phyloP scores from a whole-genome alignment of 1,139 yeast genomes.

The Candida neerlandica region DNA sequence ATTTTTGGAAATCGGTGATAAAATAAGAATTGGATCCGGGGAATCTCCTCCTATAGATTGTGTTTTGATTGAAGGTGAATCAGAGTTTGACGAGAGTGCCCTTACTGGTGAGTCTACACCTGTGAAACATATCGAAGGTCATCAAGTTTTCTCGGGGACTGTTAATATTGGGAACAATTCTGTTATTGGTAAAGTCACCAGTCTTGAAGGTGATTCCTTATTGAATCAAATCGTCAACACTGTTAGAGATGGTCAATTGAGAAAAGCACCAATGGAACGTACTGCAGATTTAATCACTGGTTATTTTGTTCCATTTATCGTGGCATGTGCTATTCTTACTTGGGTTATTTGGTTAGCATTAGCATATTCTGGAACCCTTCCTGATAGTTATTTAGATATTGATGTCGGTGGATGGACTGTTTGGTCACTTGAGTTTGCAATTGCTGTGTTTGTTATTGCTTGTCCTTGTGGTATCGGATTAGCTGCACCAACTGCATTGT shows the following conservation, averaged over 20 bases:
- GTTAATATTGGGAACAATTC: constrained; percentile 61
- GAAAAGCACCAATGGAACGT: constrained; percentile 75
- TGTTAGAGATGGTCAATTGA: constrained; percentile 73
- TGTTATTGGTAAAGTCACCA: constrained; percentile 57
- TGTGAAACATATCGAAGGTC: constrained; percentile 52
- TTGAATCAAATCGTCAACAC: constrained; percentile 70
- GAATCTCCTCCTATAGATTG: constrained; percentile 77
- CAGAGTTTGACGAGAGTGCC: constrained; percentile 76
- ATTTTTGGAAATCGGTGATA: constrained; percentile 64
- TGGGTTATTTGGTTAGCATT: constrained; percentile 71
- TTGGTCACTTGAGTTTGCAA: constrained; percentile 78
- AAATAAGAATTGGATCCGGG: constrained; percentile 60
- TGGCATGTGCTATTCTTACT: constrained; percentile 58
- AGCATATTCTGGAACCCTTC: constrained; percentile 58
- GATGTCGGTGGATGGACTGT: constrained; percentile 76
- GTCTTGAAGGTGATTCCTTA: constrained; percentile 65
- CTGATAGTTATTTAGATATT: constrained; percentile 56
- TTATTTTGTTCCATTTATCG: constrained; percentile 70
- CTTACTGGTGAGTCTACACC: constrained; percentile 72
- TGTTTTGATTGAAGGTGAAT: constrained; percentile 55
- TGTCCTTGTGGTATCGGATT: constrained; percentile 53
- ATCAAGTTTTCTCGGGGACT: constrained; percentile 74
- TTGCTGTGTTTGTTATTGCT: constrained; percentile 70
- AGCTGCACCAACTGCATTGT: constrained; percentile 52
- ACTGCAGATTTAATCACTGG: constrained; percentile 73